A percentile compares a stretch with the other conserved stretches of the same genome.
phyloP scores from a whole-genome alignment of 2,329 filamentous ascomycete species.

The Microascus cirrosus region DNA sequence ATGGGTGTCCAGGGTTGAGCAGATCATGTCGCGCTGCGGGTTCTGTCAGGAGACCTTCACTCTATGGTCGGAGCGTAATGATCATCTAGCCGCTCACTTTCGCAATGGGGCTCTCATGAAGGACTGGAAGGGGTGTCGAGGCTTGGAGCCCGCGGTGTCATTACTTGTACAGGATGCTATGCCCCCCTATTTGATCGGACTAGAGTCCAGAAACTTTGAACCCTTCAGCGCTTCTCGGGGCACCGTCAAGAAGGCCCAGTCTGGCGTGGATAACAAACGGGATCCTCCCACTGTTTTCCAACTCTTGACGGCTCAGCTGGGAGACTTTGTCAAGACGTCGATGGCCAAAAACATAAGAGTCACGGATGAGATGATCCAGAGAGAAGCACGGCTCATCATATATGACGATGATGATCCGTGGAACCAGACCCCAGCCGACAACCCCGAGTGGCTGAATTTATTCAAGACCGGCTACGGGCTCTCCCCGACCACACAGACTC shows the following conservation, averaged over 20 bases:
- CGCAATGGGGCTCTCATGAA: slow-evolving; percentile 24
- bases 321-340: neutral
- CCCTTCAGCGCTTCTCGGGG: slow-evolving; percentile 15
- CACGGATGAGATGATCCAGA: slow-evolving; percentile 21
- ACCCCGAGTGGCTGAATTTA: slow-evolving; percentile 17
- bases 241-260: neutral
- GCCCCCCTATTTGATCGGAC: slow-evolving; percentile 27
- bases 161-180: slow-evolving; percentile 25
- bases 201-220: slow-evolving; percentile 20
- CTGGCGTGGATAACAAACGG: slow-evolving; percentile 6
- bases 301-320: neutral
- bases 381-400: slow-evolving; percentile 19
- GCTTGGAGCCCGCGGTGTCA: slow-evolving; percentile 21
- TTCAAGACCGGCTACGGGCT: slow-evolving; percentile 6
- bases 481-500: neutral
- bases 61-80: slow-evolving; percentile 20
- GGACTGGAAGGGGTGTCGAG: slow-evolving; percentile 27
- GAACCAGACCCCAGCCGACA: slow-evolving; percentile 26
- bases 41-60: slow-evolving; percentile 22
- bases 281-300: neutral
- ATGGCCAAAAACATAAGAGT: slow-evolving; percentile 11
- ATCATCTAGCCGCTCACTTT: slow-evolving; percentile 27
- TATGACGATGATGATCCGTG: slow-evolving; percentile 22
- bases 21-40: slow-evolving; percentile 20
- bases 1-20: slow-evolving; percentile 22